Evolutionary conservation across 352 stramenopile genomes (phyloP), one percentile per base, ranked within the genome.

Genomic region (Globisporangium takayamanum): DNA sequence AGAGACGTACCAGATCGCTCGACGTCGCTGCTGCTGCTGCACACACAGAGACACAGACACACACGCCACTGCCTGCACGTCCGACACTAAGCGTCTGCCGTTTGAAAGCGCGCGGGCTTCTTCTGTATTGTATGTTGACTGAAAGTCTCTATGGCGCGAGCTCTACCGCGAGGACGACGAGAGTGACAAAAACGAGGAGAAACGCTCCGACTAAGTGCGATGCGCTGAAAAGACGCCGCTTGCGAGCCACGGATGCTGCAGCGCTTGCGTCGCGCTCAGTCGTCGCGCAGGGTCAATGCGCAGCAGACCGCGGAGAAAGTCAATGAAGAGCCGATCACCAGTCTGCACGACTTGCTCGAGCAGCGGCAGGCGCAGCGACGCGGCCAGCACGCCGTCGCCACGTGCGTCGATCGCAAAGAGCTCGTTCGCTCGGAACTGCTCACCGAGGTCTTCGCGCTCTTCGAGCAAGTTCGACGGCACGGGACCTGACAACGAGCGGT

Each of bases 241-340:
- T 58, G 81, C 67, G 42, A 93, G 70, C 78, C 80, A 93, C 16
- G 78, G 70, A 41, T 92, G 84, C 30, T 64, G 48, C 50, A 92
- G 63, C 49, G 84, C 81, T 52, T 84, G 63, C 12, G 62, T 48
- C 0, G 81, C 84, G n/a, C 77, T 80, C 36, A 80, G 50, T 6
- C 84, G 80, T 45, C 53, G 50, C 26, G 55, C 53, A 16, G 84
- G 84, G 56, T 94, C 75, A 50, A 92, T 86, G 59, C 81, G 71
- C 55, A 94, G 63, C 20, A 94, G 54, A n/a, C 64, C 59, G 33
- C 69, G 74, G 28, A 94, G 62, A 64, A 94, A 92, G 45, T 74
- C 69, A 39, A 94, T 59, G 49, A 94, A 90, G 26, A 80, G 60
- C 1, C 39, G 50, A 49, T 94, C 80, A 26, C 68, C 69, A 1